Evolutionary conservation across 2,329 filamentous ascomycete genomes (phyloP), one percentile per base, ranked within the genome.

Genomic region (Hortaea werneckii): DNA sequence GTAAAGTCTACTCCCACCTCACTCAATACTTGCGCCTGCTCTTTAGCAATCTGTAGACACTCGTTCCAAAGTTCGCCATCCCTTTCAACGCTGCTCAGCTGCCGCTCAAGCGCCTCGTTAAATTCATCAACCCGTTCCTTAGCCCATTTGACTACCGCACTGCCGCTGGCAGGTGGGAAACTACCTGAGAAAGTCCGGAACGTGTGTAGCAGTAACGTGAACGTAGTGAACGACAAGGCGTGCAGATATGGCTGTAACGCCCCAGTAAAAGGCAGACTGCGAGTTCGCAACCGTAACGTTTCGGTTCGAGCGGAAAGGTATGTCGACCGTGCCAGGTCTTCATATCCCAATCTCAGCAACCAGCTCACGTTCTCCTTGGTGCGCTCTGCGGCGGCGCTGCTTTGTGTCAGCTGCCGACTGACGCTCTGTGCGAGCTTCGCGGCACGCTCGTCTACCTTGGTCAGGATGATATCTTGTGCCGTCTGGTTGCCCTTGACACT

Each of bases 91-190:
- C 85, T 88, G 67, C 87, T 94, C 50, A 98, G 71, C 67, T 96
- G 92, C 48, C 90, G 75, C 32, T 77, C 79, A 34, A 98, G 72
- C 42, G 92, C 80, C 40, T 75, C 75, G 58, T 95, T 96, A 72
- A 96, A 96, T 1, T 81, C 81, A 57, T 95, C 89, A 1, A 96
- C 80, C 62, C 94, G 82, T 57, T 92, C 84, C 66, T 95, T 96
- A n/a, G 88, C 89, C 92, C 92, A 98, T 62, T 90, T 94, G 58
- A 98, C 90, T 57, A 88, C 94, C 0, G 89, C 88, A 77, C 92
- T 94, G 72, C 92, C 87, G 10, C 81, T 74, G 8, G 88, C 4
- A 20, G 48, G 83, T 62, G 96, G 96, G 63, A 87, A 94, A 2
- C 55, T 54, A 6, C 52, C 47, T 4, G 49, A 50, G 49, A 62